Evolutionary conservation across 139 green algal genomes (phyloP), one percentile per base, ranked within the genome.

Genomic region (Trebouxia sp.): DNA sequence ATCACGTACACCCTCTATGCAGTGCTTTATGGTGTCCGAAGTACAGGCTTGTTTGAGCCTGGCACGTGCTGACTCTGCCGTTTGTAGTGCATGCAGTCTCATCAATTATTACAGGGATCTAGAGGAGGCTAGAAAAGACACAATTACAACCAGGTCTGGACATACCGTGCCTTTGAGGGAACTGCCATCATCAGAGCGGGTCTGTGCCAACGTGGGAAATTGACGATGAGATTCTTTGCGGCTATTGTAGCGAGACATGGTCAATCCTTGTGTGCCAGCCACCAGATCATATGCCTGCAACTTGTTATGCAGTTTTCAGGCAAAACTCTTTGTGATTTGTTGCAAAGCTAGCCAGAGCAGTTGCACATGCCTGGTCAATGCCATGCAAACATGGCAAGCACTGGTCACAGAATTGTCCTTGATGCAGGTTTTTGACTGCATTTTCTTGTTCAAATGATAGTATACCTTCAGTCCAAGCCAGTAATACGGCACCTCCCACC

Each of bases 401-500:
- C n/a, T 69, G 17, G 2, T 37, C 24, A 11, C n/a, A 69, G 1
- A 53, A 6, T n/a, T n/a, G n/a, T n/a, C n/a, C n/a, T n/a, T n/a
- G n/a, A n/a, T n/a, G n/a, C n/a, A n/a, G n/a, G n/a, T n/a, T n/a
- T n/a, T n/a, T n/a, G n/a, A n/a, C n/a, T n/a, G n/a, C n/a, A n/a
- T n/a, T n/a, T n/a, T n/a, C n/a, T n/a, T n/a, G n/a, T n/a, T n/a
- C n/a, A n/a, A n/a, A n/a, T n/a, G 26, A 15, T n/a, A 11, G 50
- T 32, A 38, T 39, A 78, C 65, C 88, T 97, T 97, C 47, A 98
- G 85, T 2, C 95, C 94, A 7, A 88, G 83, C 95, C 94, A 99
- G 84, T 97, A 99, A 86, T 98, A 99, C 9, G 97, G 96, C 69
- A 98, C 87, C 91, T 99, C 97, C 93, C 91, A 98, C 94, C 93